Conservation (phyloP, 2,329 filamentous ascomycete genomes). For the Podosphaera xanthii region DNA sequence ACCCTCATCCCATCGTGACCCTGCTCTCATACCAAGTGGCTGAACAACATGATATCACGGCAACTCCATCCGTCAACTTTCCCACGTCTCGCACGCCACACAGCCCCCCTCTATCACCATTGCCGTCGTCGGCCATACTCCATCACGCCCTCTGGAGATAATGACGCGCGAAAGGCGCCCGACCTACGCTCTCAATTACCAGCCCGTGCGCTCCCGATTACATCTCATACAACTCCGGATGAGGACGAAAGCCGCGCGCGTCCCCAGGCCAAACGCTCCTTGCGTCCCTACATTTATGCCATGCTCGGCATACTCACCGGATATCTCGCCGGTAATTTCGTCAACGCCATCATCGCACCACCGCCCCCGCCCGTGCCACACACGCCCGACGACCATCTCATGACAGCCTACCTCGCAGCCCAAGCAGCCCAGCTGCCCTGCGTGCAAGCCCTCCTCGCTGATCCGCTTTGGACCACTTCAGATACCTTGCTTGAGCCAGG, state of each 20-base stretch:
- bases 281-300: slow-evolving; percentile 15
- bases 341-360: slow-evolving; percentile 22
- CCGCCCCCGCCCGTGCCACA: slow-evolving; percentile 20
- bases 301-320: slow-evolving; percentile 22
- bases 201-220: slow-evolving; percentile 1
- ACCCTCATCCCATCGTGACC: neutral
- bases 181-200: slow-evolving; percentile 13
- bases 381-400: slow-evolving; percentile 20
- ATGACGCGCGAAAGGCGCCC: neutral
- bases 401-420: slow-evolving; percentile 20
- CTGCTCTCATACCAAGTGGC: no score
- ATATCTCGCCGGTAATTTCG: slow-evolving; percentile 18
- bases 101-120: neutral
- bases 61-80: neutral
- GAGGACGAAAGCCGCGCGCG: neutral
- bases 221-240: neutral
- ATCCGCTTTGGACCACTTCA: slow-evolving; percentile 19
- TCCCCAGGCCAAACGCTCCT: slow-evolving; percentile 10
- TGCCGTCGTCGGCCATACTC: neutral
- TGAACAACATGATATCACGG: neutral
- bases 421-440: slow-evolving; percentile 24
- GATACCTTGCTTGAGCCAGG: slow-evolving; percentile 5
- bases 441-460: slow-evolving; percentile 23
- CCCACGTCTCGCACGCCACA: neutral
- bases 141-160: neutral